Conservation (phyloP, 306 rosid genomes). For the Citrullus mucosospermus region DNA sequence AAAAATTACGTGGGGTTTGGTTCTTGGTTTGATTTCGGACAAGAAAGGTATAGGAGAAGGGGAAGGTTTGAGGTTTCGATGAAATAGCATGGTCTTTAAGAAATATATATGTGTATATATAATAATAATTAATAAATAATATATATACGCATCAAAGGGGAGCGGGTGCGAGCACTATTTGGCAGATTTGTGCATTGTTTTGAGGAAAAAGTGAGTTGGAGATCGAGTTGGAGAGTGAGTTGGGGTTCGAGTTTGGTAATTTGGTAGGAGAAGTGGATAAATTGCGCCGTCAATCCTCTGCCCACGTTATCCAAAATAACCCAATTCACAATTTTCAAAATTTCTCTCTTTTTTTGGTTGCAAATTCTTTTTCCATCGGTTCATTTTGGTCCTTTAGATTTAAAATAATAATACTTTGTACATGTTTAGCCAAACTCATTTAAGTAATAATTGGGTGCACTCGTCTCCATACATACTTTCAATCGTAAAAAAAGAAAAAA, state of each 20-base stretch:
- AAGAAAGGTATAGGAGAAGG: slow-evolving; percentile 9
- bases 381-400: not conserved
- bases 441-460: too few species aligned
- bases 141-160: not conserved
- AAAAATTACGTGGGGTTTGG: slow-evolving; percentile 30
- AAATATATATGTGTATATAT: not conserved
- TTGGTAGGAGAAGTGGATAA: not conserved
- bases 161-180: not conserved
- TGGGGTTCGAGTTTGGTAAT: not conserved
- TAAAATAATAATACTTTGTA: too few species aligned
- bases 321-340: not conserved
- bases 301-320: not conserved
- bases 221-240: not conserved
- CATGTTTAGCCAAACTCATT: too few species aligned
- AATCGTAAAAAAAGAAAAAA: too few species aligned
- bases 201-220: not conserved
- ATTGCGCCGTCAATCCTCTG: not conserved
- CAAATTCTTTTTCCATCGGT: not conserved
- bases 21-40: slow-evolving; percentile 20
- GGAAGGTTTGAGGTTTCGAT: slow-evolving; percentile 7
- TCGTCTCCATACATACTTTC: too few species aligned
- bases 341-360: not conserved
- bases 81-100: slow-evolving; percentile 17
- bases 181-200: slow-evolving; percentile 1
- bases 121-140: not conserved